phyloP scores from a whole-genome alignment of 257 asterid genomes.

The Nicotiana tomentosiformis region DNA sequence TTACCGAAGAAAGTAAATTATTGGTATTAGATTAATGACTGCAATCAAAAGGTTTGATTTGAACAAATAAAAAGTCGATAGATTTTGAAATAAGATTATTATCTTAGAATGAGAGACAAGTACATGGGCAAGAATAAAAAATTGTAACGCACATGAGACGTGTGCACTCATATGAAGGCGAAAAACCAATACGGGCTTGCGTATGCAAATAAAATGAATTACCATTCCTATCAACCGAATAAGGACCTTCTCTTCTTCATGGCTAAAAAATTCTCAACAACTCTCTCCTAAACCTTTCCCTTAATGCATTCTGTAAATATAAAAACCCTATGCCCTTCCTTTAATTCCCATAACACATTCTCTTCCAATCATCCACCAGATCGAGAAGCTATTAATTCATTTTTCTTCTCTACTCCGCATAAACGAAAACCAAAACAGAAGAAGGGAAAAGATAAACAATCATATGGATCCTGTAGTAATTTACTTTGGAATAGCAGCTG shows the following conservation, averaged over 20 bases:
- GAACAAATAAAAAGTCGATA: background rate
- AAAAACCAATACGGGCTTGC: too few species aligned
- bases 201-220: background rate
- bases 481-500: conserved; percentile 20
- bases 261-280: conserved; percentile 2
- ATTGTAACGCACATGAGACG: background rate
- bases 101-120: background rate
- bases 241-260: background rate
- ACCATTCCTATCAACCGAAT: conserved; percentile 11
- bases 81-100: background rate
- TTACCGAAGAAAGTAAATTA: background rate
- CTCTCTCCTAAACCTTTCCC: conserved; percentile 11
- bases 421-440: background rate
- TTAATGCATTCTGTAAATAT: conserved; percentile 21
- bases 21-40: background rate
- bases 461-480: conserved; percentile 38
- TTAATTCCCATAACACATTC: conserved; percentile 12
- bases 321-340: background rate
- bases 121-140: background rate
- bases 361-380: conserved; percentile 2
- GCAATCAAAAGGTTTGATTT: background rate
- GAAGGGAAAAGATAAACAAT: background rate
- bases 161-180: background rate
- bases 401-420: conserved; percentile 8
- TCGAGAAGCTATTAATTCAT: too few species aligned